These are phyloP conservation scores for Entomophthora muscae DNA, from an alignment of 371 early-diverging fungal genomes.

Conservation along the genomic window DNA sequence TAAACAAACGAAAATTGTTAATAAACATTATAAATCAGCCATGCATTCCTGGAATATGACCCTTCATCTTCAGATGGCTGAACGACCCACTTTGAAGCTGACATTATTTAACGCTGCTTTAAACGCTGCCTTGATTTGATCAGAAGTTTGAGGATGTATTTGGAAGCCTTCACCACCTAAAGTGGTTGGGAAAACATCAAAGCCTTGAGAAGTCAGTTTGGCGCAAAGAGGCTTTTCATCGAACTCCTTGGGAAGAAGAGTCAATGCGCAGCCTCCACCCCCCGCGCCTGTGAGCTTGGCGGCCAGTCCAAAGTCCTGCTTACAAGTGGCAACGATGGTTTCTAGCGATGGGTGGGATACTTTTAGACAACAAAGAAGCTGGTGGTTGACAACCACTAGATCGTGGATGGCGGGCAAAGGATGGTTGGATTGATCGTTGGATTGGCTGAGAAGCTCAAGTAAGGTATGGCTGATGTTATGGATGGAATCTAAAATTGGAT, in stretches of 20 bases:
- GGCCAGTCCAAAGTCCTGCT: constrained; percentile 26
- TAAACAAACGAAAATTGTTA: too few species aligned
- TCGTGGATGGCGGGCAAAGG: constrained; percentile 19
- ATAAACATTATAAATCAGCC: too few species aligned
- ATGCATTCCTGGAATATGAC: too few species aligned
- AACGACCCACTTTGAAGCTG: neutral
- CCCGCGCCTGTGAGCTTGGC: constrained; percentile 95
- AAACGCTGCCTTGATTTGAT: neutral
- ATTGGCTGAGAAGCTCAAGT: neutral
- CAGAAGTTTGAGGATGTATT: neutral
- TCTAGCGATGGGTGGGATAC: constrained; percentile 76
- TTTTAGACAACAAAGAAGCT: constrained; percentile 48
- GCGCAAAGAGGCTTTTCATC: neutral
- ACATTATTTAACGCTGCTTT: neutral
- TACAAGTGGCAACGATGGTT: constrained; percentile 45
- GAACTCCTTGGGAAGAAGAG: constrained; percentile 28
- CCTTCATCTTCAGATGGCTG: neutral
- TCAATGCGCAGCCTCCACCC: constrained; percentile 89
- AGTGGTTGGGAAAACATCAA: neutral
- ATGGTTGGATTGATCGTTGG: too few species aligned
- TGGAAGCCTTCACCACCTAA: neutral
- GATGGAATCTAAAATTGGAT: neutral
- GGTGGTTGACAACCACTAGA: constrained; percentile 68
- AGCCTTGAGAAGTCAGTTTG: neutral
- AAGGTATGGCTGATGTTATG: neutral